Evolutionary conservation across 1,284 basidiomycete genomes (phyloP), one percentile per base, ranked within the genome.

Genomic region (Boletellus dicymbophilus): DNA sequence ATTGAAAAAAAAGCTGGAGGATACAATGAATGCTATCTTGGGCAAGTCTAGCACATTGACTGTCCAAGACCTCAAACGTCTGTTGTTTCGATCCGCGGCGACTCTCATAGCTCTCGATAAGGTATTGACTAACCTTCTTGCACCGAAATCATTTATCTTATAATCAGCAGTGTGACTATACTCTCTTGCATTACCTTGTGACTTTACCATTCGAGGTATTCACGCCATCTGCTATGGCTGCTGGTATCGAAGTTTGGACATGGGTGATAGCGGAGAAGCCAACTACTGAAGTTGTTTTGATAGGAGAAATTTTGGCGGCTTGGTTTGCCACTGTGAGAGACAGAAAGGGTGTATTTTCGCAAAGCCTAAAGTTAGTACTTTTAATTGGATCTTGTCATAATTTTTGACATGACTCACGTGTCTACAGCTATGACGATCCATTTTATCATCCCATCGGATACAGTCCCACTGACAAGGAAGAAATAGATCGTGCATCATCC

Each of bases 241-340:
- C 90, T 2, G 95, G 93, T 1, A 88, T 95, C 44, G 94, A 98
- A 66, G 89, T 93, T 6, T 99, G 97, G 97, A 93, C 91, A 3
- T 98, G 95, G 96, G 78, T 98, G 1, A 91, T 98, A 43, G 85
- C 92, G 16, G 91, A 95, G 63, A 84, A 92, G 48, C 88, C 93
- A 1, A 81, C 84, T 48, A 77, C 90, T 11, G 81, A 84, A 60
- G 67, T 86, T 71, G 80, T 79, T 8, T 70, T 98, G 25, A 90
- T 98, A 78, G 78, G 85, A 12, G 95, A 98, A 63, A 83, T 99
- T 48, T 76, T 93, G 26, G 81, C 88, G 9, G 90, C 90, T 5
- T 99, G 97, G 97, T 79, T 86, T 36, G 79, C 81, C 53, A 93
- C 90, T 3, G 89, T 96, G 54, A 82, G 81, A 54, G 76, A 81